A percentile compares a stretch with the other conserved stretches of the same genome.
Evolutionary conservation across 2,329 filamentous ascomycete species (phyloP).

Genomic region (Zymoseptoria ardabiliae): DNA sequence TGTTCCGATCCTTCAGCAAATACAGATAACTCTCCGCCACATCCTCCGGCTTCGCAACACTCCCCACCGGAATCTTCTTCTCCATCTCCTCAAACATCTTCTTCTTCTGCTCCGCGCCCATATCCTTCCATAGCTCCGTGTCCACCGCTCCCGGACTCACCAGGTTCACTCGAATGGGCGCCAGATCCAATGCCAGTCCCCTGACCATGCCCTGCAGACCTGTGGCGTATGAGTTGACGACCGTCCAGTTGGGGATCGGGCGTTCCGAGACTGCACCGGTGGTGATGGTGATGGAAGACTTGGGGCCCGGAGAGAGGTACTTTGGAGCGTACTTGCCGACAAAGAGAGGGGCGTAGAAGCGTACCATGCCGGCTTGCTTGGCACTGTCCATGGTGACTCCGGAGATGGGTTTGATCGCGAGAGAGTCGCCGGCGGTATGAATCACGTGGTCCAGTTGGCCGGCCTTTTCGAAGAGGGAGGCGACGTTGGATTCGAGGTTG

Average conservation of each 20-base stretch:
- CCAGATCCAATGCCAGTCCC: slow-evolving; percentile 55
- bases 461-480: slow-evolving; percentile 36
- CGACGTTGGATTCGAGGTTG: slow-evolving; percentile 43
- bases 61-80: slow-evolving; percentile 28
- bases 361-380: slow-evolving; percentile 41
- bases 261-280: slow-evolving; percentile 46
- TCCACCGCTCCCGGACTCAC: slow-evolving; percentile 50
- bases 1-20: slow-evolving; percentile 41
- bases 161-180: slow-evolving; percentile 56
- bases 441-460: slow-evolving; percentile 48
- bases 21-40: slow-evolving; percentile 44
- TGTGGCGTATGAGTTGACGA: slow-evolving; percentile 43
- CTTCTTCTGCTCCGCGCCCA: slow-evolving; percentile 23
- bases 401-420: slow-evolving; percentile 35
- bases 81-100: slow-evolving; percentile 20
- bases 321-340: slow-evolving; percentile 44
- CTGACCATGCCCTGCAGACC: slow-evolving; percentile 48
- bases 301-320: slow-evolving; percentile 37
- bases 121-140: slow-evolving; percentile 36
- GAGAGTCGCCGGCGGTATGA: slow-evolving; percentile 48
- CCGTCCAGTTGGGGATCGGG: slow-evolving; percentile 46
- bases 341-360: slow-evolving; percentile 46
- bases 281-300: slow-evolving; percentile 50
- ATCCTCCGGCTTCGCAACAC: slow-evolving; percentile 35
- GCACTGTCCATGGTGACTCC: slow-evolving; percentile 37